Conservation (phyloP, 169 alveolate genomes). For the Plasmodium berghei region DNA sequence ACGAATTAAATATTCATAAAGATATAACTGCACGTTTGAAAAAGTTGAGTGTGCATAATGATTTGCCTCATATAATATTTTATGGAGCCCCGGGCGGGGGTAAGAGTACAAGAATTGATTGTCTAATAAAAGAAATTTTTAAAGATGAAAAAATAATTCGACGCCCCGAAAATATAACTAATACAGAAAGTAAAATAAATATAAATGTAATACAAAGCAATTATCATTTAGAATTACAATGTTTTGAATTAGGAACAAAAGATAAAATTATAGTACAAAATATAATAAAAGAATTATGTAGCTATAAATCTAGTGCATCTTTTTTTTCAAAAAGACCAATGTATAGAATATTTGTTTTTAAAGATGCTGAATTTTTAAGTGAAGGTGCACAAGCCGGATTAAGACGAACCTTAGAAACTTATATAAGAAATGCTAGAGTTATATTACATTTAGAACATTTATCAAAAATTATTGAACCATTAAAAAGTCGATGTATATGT, state of each 20-base stretch:
- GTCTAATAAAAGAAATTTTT: constrained; percentile 93
- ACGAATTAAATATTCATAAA: constrained; percentile 89
- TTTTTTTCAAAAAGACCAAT: constrained; percentile 89
- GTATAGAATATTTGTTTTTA: constrained; percentile 92
- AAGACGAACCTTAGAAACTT: constrained; percentile 96
- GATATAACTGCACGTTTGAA: constrained; percentile 87
- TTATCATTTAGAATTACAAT: constrained; percentile 94
- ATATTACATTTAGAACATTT: constrained; percentile 92
- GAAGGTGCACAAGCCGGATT: constrained; percentile 95
- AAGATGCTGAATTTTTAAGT: constrained; percentile 93
- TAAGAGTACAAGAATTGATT: constrained; percentile 94
- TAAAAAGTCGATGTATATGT: constrained; percentile 94
- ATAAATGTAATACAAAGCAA: constrained; percentile 90
- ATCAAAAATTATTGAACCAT: constrained; percentile 92
- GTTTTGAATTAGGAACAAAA: constrained; percentile 93
- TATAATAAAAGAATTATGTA: constrained; percentile 93
- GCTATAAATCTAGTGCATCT: constrained; percentile 90
- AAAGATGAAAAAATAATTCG: constrained; percentile 91
- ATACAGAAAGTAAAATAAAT: constrained; percentile 85
- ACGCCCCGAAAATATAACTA: constrained; percentile 86
- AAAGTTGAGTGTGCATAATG: constrained; percentile 90
- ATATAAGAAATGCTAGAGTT: constrained; percentile 91
- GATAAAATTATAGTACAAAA: constrained; percentile 94
- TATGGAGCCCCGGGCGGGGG: constrained; percentile 99
- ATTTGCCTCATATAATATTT: constrained; percentile 97